A percentile compares a stretch with the other conserved stretches of the same genome.
phyloP scores from a whole-genome alignment of 768 basidiomycete species.

The Dictyophora rubrovolvata region DNA sequence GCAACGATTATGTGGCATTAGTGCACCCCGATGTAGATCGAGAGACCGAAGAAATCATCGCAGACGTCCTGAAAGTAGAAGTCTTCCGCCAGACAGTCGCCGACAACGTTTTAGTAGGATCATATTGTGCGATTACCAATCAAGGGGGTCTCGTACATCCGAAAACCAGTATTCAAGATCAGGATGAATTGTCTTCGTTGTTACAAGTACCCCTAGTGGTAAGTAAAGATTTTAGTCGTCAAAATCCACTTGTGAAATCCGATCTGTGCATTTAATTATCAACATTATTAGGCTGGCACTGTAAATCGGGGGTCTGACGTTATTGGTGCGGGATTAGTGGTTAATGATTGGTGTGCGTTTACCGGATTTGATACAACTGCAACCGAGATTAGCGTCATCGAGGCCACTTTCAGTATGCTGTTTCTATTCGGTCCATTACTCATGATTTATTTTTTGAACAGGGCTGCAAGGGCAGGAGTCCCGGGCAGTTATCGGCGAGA shows the following conservation, averaged over 20 bases:
- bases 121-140: conserved; percentile 90
- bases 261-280: conserved; percentile 1
- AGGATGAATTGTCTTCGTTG: conserved; percentile 91
- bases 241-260: neutral
- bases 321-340: conserved; percentile 92
- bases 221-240: conserved; percentile 23
- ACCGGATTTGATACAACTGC: conserved; percentile 99
- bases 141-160: conserved; percentile 98
- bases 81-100: conserved; percentile 98
- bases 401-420: conserved; percentile 88
- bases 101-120: conserved; percentile 92
- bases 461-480: conserved; percentile 81
- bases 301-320: conserved; percentile 98
- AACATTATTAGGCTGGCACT: conserved; percentile 71
- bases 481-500: conserved; percentile 78
- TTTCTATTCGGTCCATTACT: conserved; percentile 2
- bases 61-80: conserved; percentile 97
- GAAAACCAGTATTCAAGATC: conserved; percentile 92
- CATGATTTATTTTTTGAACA: conserved; percentile 19
- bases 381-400: conserved; percentile 96
- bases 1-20: conserved; percentile 97
- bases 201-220: conserved; percentile 93
- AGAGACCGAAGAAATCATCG: conserved; percentile 99
- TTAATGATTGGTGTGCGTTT: conserved; percentile 99
- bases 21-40: conserved; percentile 97